Evolutionary conservation across 352 stramenopile species (phyloP).

Genomic region (Phytopythium sindhum): DNA sequence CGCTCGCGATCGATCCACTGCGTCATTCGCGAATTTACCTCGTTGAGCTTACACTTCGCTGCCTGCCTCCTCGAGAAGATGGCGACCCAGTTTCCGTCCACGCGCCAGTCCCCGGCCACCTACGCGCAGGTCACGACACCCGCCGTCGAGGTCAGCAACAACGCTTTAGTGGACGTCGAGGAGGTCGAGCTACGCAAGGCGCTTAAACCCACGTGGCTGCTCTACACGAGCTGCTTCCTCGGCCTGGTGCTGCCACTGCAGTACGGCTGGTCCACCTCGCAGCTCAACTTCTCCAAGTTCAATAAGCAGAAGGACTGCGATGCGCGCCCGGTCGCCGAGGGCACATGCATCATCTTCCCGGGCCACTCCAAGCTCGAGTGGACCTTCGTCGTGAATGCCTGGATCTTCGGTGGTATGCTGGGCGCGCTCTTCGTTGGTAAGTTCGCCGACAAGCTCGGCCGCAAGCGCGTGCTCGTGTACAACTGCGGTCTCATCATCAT

Average conservation of each 20-base stretch:
- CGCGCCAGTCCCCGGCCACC: slow-evolving; percentile 4
- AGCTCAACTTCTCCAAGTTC: slow-evolving; percentile 33
- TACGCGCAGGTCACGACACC: slow-evolving; percentile 7
- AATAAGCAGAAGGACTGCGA: slow-evolving; percentile 23
- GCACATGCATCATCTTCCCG: slow-evolving; percentile 34
- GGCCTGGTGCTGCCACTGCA: slow-evolving; percentile 22
- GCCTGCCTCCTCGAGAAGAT: not conserved
- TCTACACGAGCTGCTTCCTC: slow-evolving; percentile 23
- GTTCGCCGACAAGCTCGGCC: slow-evolving; percentile 31
- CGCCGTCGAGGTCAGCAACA: slow-evolving; percentile 3
- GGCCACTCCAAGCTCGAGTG: slow-evolving; percentile 29
- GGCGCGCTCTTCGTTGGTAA: slow-evolving; percentile 22
- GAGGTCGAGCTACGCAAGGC: slow-evolving; percentile 7
- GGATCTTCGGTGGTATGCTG: slow-evolving; percentile 39
- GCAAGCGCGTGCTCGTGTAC: slow-evolving; percentile 38
- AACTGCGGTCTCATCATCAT: slow-evolving; percentile 38
- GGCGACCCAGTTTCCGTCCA: not conserved
- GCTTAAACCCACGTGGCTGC: slow-evolving; percentile 23
- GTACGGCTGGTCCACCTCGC: slow-evolving; percentile 35
- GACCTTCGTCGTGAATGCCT: slow-evolving; percentile 39
- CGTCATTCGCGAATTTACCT: slow-evolving; percentile 3
- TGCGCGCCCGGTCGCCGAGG: slow-evolving; percentile 9
- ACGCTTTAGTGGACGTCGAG: slow-evolving; percentile 1
- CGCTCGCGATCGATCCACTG: not conserved
- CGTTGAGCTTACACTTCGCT: not conserved